Percentiles rank a stretch among this genome's conserved stretches.
These are phyloP conservation scores for Boletus rubroflammeus DNA, from an alignment of 768 basidiomycete species.

Conservation along the genomic window DNA sequence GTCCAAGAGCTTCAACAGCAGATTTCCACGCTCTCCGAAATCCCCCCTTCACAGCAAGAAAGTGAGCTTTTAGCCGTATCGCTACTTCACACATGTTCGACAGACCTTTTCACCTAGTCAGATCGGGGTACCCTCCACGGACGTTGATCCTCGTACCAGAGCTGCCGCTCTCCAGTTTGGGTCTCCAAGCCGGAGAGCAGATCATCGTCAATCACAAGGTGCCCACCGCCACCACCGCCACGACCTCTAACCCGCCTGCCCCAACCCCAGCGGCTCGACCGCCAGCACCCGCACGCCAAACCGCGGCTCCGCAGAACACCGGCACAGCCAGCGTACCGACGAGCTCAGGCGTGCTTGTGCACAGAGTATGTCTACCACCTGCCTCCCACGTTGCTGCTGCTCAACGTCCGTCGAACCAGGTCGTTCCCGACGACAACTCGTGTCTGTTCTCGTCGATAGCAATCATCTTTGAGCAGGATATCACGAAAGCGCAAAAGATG, in stretches of 20 bases:
- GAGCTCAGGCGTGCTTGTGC: conserved; percentile 66
- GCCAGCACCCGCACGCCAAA: conserved; percentile 11
- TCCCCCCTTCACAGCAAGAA: conserved; percentile 73
- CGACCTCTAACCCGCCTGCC: conserved; percentile 3
- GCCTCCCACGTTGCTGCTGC: conserved; percentile 4
- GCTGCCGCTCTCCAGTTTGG: conserved; percentile 71
- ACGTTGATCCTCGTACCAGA: conserved; percentile 68
- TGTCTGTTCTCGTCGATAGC: conserved; percentile 90
- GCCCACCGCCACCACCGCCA: conserved; percentile 21
- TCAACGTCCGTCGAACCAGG: conserved; percentile 33
- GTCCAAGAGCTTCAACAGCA: conserved; percentile 74
- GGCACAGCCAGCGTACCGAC: conserved; percentile 59
- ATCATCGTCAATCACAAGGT: conserved; percentile 64
- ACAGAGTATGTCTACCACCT: conserved; percentile 46
- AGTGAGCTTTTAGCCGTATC: conserved; percentile 44
- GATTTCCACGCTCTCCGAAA: conserved; percentile 63
- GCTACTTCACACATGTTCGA: background rate
- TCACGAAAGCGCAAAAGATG: conserved; percentile 63
- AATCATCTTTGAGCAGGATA: conserved; percentile 80
- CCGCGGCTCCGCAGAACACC: conserved; percentile 12
- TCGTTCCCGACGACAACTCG: conserved; percentile 97
- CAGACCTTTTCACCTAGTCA: conserved; percentile 46
- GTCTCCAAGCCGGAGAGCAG: conserved; percentile 77
- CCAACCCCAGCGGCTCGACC: conserved; percentile 14
- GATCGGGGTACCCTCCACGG: conserved; percentile 82